These are phyloP conservation scores for Plasmodium yoelii DNA, from an alignment of 169 alveolate genomes.

Conservation along the genomic window DNA sequence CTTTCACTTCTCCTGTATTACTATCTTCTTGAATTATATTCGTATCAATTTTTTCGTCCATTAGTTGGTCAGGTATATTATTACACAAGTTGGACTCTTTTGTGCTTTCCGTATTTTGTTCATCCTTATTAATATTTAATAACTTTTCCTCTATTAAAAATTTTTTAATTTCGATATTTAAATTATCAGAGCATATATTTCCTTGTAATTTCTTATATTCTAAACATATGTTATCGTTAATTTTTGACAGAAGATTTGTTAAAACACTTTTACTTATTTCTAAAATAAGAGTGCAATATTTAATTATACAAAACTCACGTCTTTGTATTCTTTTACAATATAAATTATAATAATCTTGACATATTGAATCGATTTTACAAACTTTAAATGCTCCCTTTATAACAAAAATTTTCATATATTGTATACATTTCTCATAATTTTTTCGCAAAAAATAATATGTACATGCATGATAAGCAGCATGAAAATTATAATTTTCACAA, in stretches of 20 bases:
- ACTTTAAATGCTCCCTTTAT: conserved; percentile 53
- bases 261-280: conserved; percentile 54
- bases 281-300: conserved; percentile 52
- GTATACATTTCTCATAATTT: conserved; percentile 42
- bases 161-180: conserved; percentile 3
- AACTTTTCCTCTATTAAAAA: conserved; percentile 15
- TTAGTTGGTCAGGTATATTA: neutral
- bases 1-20: neutral
- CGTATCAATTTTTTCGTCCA: neutral
- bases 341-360: conserved; percentile 46
- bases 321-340: conserved; percentile 60
- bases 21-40: no score
- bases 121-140: conserved; percentile 7
- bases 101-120: neutral
- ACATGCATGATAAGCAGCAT: conserved; percentile 72
- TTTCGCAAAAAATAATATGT: conserved; percentile 50
- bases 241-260: conserved; percentile 20
- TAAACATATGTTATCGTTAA: conserved; percentile 13
- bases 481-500: conserved; percentile 53
- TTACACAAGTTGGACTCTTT: neutral
- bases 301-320: conserved; percentile 48
- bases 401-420: conserved; percentile 42
- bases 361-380: conserved; percentile 46
- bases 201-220: conserved; percentile 15
- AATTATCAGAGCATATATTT: neutral